Evolutionary conservation across 73 alveolate genomes (phyloP).

Genomic region (Tetrahymena malaccensis): DNA sequence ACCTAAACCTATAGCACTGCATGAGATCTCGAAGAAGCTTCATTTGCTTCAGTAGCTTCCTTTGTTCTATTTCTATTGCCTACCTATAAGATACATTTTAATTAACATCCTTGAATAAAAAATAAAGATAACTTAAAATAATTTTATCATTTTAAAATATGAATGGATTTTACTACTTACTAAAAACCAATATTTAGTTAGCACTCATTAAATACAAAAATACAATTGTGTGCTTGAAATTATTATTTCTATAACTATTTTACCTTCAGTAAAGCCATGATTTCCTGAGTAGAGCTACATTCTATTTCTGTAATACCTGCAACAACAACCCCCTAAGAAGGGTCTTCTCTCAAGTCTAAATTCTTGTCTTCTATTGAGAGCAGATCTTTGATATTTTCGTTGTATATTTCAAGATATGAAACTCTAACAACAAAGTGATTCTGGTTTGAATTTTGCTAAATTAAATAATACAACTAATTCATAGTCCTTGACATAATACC

Average conservation of each 20-base stretch:
- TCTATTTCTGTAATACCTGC: constrained; percentile 84
- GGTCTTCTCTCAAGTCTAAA: constrained; percentile 93
- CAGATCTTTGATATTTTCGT: constrained; percentile 85
- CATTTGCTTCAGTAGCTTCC: constrained; percentile 98
- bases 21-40: constrained; percentile 91
- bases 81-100: constrained; percentile 19
- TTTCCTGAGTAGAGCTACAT: constrained; percentile 82
- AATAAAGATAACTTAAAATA: too few species aligned
- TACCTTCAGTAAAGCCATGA: constrained; percentile 52
- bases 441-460: constrained; percentile 53
- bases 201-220: too few species aligned
- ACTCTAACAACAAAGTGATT: constrained; percentile 72
- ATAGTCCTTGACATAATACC: constrained; percentile 81
- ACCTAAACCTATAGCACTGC: constrained; percentile 78
- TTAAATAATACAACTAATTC: constrained; percentile 62
- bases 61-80: constrained; percentile 97
- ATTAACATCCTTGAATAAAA: too few species aligned
- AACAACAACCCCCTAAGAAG: constrained; percentile 76
- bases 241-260: not conserved
- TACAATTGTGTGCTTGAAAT: too few species aligned
- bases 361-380: constrained; percentile 58
- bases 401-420: constrained; percentile 89
- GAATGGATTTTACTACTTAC: too few species aligned
- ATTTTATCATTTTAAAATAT: too few species aligned
- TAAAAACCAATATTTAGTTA: too few species aligned